Evolutionary conservation across 1,284 basidiomycete species (phyloP).

Genomic region (Leccinum holopus): DNA sequence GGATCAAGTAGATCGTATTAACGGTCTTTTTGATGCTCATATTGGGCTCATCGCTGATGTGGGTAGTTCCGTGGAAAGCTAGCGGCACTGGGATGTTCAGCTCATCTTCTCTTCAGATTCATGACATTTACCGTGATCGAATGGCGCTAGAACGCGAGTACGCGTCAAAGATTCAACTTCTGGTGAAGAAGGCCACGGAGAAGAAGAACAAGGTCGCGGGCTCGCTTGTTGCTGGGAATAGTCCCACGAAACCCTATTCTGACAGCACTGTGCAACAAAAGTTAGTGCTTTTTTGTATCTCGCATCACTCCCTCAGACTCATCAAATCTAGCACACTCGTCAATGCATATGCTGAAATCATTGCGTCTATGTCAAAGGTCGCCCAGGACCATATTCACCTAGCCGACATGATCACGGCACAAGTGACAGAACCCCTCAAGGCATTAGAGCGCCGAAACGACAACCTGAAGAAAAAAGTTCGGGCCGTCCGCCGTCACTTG

Average conservation of each 20-base stretch:
- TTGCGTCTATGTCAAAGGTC: constrained; percentile 55
- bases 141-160: constrained; percentile 73
- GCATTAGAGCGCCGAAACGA: constrained; percentile 61
- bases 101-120: constrained; percentile 45
- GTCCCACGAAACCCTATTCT: constrained; percentile 63
- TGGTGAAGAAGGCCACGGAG: constrained; percentile 67
- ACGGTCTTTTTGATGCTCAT: constrained; percentile 57
- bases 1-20: constrained; percentile 60
- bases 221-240: constrained; percentile 59
- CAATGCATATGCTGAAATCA: constrained; percentile 63
- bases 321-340: constrained; percentile 57
- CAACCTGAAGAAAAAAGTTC: constrained; percentile 65
- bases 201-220: constrained; percentile 62
- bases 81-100: constrained; percentile 5
- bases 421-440: constrained; percentile 66
- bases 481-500: background rate
- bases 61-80: constrained; percentile 14
- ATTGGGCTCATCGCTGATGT: constrained; percentile 65
- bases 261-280: constrained; percentile 54
- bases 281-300: constrained; percentile 36
- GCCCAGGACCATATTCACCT: constrained; percentile 69
- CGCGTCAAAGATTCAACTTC: constrained; percentile 61
- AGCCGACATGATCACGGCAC: constrained; percentile 57
- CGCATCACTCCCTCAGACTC: constrained; percentile 15
- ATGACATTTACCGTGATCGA: constrained; percentile 68